Conservation (phyloP, 2,329 filamentous ascomycete species). For the Aspergillus sclerotialis region DNA sequence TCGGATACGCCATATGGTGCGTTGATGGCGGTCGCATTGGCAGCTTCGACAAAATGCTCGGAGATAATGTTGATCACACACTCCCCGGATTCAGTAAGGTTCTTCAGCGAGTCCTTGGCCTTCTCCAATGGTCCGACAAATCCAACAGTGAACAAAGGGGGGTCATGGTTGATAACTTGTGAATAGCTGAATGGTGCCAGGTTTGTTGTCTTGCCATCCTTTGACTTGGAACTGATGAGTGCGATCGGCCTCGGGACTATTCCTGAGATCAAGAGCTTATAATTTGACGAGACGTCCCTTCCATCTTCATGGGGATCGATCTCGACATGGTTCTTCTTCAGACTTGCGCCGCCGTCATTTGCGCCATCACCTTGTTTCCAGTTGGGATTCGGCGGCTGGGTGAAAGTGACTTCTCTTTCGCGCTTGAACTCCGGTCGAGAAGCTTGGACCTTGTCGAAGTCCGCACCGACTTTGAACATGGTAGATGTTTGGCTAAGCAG, state of each 20-base stretch:
- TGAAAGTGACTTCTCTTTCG: conserved; percentile 26
- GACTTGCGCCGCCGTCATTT: conserved; percentile 39
- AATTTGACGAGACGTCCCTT: conserved; percentile 65
- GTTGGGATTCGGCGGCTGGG: conserved; percentile 34
- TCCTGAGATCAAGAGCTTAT: conserved; percentile 82
- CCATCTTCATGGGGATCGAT: conserved; percentile 75
- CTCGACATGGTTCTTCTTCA: conserved; percentile 57
- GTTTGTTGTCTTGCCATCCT: conserved; percentile 62
- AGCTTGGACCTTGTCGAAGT: conserved; percentile 35
- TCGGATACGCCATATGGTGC: conserved; percentile 70
- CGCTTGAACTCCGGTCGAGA: conserved; percentile 36
- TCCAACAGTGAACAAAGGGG: conserved; percentile 68
- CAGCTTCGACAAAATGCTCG: conserved; percentile 79
- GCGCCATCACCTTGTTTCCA: conserved; percentile 39
- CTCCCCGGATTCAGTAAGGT: conserved; percentile 64
- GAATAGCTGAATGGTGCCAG: conserved; percentile 86
- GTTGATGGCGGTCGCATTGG: conserved; percentile 73
- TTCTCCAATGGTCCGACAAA: conserved; percentile 50
- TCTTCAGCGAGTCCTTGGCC: conserved; percentile 73
- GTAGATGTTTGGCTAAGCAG: conserved; percentile 14
- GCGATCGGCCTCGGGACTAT: conserved; percentile 77
- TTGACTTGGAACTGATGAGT: conserved; percentile 51
- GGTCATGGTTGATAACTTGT: conserved; percentile 76
- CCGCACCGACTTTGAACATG: conserved; percentile 18
- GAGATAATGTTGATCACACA: conserved; percentile 83